These are phyloP conservation scores for Aspergillus sp. DNA, from an alignment of 2,329 filamentous ascomycete species.

Conservation along the genomic window DNA sequence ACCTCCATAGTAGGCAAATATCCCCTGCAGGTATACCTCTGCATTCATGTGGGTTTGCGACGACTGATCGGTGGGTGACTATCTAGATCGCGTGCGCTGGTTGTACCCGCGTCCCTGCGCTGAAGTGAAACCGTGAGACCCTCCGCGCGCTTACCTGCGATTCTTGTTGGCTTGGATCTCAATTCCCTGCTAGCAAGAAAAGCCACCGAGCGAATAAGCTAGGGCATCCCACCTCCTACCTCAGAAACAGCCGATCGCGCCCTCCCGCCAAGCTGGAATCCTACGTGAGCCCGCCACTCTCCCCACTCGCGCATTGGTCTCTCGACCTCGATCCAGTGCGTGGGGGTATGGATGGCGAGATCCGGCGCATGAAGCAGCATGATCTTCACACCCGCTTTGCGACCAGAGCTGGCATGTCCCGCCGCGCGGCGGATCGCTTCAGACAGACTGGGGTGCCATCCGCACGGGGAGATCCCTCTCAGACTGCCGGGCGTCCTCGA, in stretches of 20 bases:
- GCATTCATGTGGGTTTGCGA: neutral
- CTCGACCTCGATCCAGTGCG: constrained; percentile 58
- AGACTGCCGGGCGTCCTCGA: constrained; percentile 38
- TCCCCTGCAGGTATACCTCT: neutral
- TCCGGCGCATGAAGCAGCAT: constrained; percentile 72
- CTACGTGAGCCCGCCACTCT: constrained; percentile 63
- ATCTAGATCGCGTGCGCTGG: constrained; percentile 18
- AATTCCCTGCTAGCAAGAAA: constrained; percentile 11
- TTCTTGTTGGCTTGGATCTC: constrained; percentile 17
- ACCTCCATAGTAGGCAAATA: neutral
- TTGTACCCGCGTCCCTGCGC: constrained; percentile 18
- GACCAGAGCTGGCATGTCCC: constrained; percentile 43
- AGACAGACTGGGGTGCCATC: constrained; percentile 34
- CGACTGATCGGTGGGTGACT: constrained; percentile 6
- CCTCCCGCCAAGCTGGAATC: constrained; percentile 63
- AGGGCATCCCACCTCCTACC: neutral
- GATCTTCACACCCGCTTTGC: constrained; percentile 66
- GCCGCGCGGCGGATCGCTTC: constrained; percentile 51
- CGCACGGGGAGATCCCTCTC: constrained; percentile 41
- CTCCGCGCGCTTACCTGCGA: constrained; percentile 17
- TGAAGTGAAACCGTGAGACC: constrained; percentile 19
- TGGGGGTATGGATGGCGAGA: constrained; percentile 77
- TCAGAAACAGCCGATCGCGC: constrained; percentile 2
- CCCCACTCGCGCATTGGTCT: constrained; percentile 65
- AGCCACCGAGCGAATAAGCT: constrained; percentile 1